Conservation (phyloP, 2,329 filamentous ascomycete species). For the Paecilomyces variotii region DNA sequence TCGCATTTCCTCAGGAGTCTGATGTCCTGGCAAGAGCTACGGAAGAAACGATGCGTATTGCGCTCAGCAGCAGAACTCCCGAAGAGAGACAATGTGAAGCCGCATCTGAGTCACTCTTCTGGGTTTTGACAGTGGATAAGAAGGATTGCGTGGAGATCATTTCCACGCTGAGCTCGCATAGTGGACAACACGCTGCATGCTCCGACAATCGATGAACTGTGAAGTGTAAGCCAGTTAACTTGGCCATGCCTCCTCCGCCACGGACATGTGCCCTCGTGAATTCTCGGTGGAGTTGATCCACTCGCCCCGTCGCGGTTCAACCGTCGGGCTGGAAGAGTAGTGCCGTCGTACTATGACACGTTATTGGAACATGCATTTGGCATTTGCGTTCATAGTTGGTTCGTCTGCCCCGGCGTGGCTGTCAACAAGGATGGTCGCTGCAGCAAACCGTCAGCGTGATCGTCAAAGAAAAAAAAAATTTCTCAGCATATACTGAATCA, state of each 20-base stretch:
- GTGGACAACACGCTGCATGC: not conserved
- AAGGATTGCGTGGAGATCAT: not conserved
- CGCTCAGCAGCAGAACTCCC: not conserved
- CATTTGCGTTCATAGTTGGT: not conserved
- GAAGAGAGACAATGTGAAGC: not conserved
- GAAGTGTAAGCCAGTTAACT: not conserved
- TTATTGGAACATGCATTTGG: not conserved
- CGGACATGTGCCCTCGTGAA: not conserved
- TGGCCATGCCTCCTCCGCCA: not conserved
- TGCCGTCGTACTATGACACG: not conserved
- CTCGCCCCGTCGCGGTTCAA: not conserved
- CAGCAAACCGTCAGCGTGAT: not conserved
- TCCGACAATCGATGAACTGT: not conserved
- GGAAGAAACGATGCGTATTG: not conserved
- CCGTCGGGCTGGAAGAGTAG: not conserved
- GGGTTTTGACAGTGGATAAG: not conserved
- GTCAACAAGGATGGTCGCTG: not conserved
- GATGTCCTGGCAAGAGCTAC: not conserved
- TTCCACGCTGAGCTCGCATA: not conserved
- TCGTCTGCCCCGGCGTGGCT: not conserved
- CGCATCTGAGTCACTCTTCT: not conserved
- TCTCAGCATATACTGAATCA: not conserved
- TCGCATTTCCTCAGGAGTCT: not conserved
- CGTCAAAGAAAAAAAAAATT: not conserved
- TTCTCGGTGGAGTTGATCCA: not conserved